Base-by-base conservation (phyloP, 2,329 filamentous ascomycete species). In the Colletotrichum orbiculare region DNA sequence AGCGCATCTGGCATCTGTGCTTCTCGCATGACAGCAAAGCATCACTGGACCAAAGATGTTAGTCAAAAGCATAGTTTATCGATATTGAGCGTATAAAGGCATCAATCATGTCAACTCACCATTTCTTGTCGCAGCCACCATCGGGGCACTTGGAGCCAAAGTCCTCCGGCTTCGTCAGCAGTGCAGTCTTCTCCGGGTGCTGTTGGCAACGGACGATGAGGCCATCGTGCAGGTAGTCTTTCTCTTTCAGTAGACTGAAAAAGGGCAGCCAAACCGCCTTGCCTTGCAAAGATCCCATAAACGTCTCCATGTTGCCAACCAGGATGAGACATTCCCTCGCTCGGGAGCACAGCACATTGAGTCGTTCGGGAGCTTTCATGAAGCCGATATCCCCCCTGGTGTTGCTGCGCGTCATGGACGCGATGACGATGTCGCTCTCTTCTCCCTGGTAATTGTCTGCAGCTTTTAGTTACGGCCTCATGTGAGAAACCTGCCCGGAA, bases 371-470 rank as follows among this genome's bases (percentile, higher is more conserved):
- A 0, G 88, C 81, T 0, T 78, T 72, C 81, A 94, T 87, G 72
- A 94, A 94, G 0, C 91, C 91, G 37, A 93, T 91, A 1, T 93
- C 87, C 0, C 86, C 84, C 0, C 72, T 71, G 0, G 70, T 62
- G 67, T 94, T 94, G 72, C 90, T 91, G 5, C 91, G 79, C 0
- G 89, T 92, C 10, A 94, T 74, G 0, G 88, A 90, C 0, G 80
- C 85, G 8, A 94, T 84, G 0, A 93, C 88, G 13, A 94, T 89
- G 1, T 93, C 87, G 42, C 86, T 88, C 68, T 94, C 91, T 71
- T 94, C 91, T 1, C 91, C 91, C 73, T 94, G 91, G 62, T 91
- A 94, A 66, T 94, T 94, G 67, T 94, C 91, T 89, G 12, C 11
- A 37, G 8, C 8, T 38, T 13, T 35, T n/a, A 38, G 15, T 12